Base-by-base conservation (phyloP, 2,329 filamentous ascomycete genomes). In the Thelonectria olida region DNA sequence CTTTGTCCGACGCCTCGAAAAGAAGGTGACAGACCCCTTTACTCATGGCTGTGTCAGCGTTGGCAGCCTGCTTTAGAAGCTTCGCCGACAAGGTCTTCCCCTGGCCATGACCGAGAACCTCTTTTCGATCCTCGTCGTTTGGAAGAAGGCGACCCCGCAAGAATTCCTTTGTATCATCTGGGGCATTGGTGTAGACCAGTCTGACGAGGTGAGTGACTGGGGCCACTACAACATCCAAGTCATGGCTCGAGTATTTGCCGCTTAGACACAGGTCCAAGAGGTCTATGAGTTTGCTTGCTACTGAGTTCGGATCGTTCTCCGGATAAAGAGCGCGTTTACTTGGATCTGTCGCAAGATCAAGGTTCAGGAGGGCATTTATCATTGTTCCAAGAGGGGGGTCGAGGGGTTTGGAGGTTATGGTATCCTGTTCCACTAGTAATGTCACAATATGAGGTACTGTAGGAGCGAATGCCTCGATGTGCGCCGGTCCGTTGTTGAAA, bases 1-100 rank as follows among this genome's bases (percentile, higher is more conserved):
- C 89, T 69, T 89, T 91, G 65, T 90, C 90, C 0, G 93, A 97
- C 25, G 98, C 83, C 66, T 96, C 91, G 74, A 96, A 99, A 63
- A 97, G 85, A 22, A 99, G 82, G 27, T 90, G 84, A 0, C 91
- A 92, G 53, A 97, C 90, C 17, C 87, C 86, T 47, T 91, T 88
- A 17, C 93, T 88, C 3, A 97, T 80, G 38, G 89, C 88, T 0
- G 92, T 88, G 1, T 91, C 85, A 0, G 93, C 86, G 13, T 91
- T 92, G 5, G 89, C 92, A 2, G 92, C 93, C 39, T 96, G 87
- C 55, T 88, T 87, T 51, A 99, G 84, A 2, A 99, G 81, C 61
- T 88, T 88, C 2, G 93, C 90, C 2, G 95, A 85, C 0, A 98
- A 80, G 0, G 90, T 91, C 25, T 89, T 82, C 8, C 90, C 90